Conservation (phyloP, 108 stramenopile genomes). For the Pseudonitzschia pungens region DNA sequence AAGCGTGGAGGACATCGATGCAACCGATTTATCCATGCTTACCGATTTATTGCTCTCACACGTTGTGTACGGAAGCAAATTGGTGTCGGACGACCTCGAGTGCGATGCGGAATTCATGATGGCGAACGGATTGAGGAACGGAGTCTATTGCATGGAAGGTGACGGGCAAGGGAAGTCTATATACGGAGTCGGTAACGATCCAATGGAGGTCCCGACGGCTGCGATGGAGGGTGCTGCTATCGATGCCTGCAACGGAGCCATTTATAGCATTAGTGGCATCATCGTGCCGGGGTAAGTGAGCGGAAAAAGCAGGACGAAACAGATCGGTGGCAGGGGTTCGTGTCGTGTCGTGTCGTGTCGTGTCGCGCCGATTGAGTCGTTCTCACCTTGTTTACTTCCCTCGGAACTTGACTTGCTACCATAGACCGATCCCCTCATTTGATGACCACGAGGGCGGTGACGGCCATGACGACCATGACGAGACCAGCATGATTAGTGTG, state of each 20-base stretch:
- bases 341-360: no score
- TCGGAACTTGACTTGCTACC: no score
- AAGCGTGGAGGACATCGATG: constrained; percentile 23
- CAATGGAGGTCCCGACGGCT: background rate
- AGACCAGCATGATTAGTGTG: no score
- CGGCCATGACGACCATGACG: no score
- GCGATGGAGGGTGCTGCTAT: constrained; percentile 25
- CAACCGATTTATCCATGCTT: background rate
- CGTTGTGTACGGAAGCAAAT: constrained; percentile 1
- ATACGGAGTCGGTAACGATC: constrained; percentile 20
- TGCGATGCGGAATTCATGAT: constrained; percentile 21
- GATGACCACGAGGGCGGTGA: no score
- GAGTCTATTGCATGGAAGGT: constrained; percentile 11
- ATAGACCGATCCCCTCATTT: no score
- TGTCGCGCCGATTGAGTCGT: no score
- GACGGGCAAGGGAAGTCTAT: background rate
- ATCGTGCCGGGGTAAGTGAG: background rate
- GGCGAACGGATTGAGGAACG: constrained; percentile 28
- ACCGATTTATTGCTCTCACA: constrained; percentile 20
- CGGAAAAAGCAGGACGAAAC: no score
- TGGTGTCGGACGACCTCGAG: constrained; percentile 5
- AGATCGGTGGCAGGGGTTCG: no score
- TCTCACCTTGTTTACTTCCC: no score
- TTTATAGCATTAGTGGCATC: constrained; percentile 50
- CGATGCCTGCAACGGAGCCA: constrained; percentile 47